phyloP scores from a whole-genome alignment of 2,329 filamentous ascomycete genomes.

The Sphaceloma murrayae region DNA sequence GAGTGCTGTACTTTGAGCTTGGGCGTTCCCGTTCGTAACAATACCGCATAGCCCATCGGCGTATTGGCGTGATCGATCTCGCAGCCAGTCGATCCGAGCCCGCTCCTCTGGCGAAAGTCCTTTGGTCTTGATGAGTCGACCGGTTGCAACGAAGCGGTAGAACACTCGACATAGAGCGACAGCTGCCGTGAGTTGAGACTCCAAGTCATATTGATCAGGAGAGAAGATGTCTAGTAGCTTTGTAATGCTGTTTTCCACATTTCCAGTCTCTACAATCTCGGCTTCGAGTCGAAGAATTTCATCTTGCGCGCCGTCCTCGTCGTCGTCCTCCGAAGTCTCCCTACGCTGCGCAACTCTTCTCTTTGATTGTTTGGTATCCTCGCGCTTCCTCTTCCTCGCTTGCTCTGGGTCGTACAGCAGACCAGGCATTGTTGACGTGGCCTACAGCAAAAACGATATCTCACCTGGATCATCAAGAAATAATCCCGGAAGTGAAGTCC shows the following conservation, averaged over 20 bases:
- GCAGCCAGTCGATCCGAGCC: slow-evolving; percentile 69
- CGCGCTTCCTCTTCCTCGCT: slow-evolving; percentile 38
- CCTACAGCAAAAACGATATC: background rate
- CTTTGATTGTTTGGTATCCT: slow-evolving; percentile 20
- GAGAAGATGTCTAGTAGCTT: slow-evolving; percentile 54
- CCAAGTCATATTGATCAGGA: slow-evolving; percentile 40
- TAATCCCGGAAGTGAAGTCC: slow-evolving; percentile 10
- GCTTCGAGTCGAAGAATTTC: slow-evolving; percentile 67
- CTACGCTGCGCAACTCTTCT: slow-evolving; percentile 26
- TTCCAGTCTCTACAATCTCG: slow-evolving; percentile 73
- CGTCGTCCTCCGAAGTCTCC: slow-evolving; percentile 26
- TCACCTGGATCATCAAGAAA: slow-evolving; percentile 5
- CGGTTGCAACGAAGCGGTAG: slow-evolving; percentile 65
- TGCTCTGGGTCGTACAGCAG: slow-evolving; percentile 23
- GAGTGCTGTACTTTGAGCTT: slow-evolving; percentile 59
- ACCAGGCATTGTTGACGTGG: slow-evolving; percentile 30
- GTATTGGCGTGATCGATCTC: slow-evolving; percentile 63
- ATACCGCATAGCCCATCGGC: slow-evolving; percentile 47
- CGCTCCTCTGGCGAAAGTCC: slow-evolving; percentile 61
- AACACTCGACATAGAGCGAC: slow-evolving; percentile 83
- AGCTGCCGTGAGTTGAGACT: slow-evolving; percentile 53
- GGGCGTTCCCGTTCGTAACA: slow-evolving; percentile 50
- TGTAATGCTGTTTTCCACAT: slow-evolving; percentile 85
- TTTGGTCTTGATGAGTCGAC: slow-evolving; percentile 57
- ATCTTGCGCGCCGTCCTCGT: slow-evolving; percentile 46